Evolutionary conservation across 2,329 filamentous ascomycete species (phyloP), one percentile per base, ranked within the genome.

Genomic region (Gaeumannomyces sp.): DNA sequence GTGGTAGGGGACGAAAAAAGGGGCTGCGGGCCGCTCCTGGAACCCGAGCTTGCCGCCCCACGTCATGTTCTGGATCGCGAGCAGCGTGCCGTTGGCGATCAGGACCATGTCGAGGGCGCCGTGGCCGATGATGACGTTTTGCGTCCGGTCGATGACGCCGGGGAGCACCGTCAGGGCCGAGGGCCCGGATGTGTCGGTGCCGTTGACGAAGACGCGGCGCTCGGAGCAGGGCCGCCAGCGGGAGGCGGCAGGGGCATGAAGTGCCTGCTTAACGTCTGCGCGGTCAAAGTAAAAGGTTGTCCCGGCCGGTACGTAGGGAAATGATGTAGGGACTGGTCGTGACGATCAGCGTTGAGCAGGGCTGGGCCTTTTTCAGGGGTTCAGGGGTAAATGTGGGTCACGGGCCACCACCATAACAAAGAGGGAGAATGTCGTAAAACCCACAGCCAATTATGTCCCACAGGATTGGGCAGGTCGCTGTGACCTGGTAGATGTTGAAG

Each of bases 61-160:
- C 0, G 89, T 93, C 86, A 93, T 91, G 77, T 93, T 93, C 73
- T 94, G 90, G 66, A 93, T 87, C 0, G 83, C 83, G 6, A 91
- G 78, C 2, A 93, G 79, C 0, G 89, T 89, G 25, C 89, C 90
- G 72, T 90, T 89, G 70, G 81, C 78, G 31, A 88, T 79, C 22
- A 91, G 80, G 66, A 90, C 81, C 72, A 83, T 90, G 76, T 93
- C 91, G 19, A 89, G 81, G 62, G 83, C 77, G 14, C 89, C 91
- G 71, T 93, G 89, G 2, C 82, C 88, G 69, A 94, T 91, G 45
- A 94, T 81, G 13, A 90, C 90, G 67, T 88, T 87, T 61, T 89
- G 82, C 1, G 89, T 89, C 33, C 80, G 79, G 70, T 94, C 90
- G 68, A 94, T 91, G 38, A 94, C 85, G 53, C 85, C 78, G 0